These are phyloP conservation scores for Planoprotostelium fungivorum DNA, from an alignment of 78 protist species.

Conservation along the genomic window DNA sequence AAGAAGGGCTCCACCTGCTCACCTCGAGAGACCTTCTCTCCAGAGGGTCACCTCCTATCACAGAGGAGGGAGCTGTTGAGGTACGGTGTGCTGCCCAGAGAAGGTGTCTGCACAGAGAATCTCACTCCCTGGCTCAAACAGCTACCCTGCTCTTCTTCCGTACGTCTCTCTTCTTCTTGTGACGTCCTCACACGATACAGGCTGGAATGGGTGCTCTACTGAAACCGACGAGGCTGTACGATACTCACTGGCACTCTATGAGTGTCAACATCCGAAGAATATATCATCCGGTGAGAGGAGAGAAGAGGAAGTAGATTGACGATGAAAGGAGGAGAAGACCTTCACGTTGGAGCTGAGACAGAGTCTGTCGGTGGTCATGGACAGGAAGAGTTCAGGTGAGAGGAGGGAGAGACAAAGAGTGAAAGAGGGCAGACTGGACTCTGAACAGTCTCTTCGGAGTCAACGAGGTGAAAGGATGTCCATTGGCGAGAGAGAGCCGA, in stretches of 20 bases:
- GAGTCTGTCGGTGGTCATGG: too few species aligned
- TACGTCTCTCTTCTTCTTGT: neutral
- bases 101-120: slow-evolving; percentile 82
- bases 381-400: too few species aligned
- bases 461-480: neutral
- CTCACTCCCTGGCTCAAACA: slow-evolving; percentile 81
- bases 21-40: slow-evolving; percentile 43
- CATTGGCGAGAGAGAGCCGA: neutral
- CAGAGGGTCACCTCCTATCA: slow-evolving; percentile 20
- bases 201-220: slow-evolving; percentile 33
- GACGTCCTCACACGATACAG: slow-evolving; percentile 53
- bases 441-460: neutral
- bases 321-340: too few species aligned
- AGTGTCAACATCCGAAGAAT: slow-evolving; percentile 9
- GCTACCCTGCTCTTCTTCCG: slow-evolving; percentile 55
- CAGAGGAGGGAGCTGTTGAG: slow-evolving; percentile 28
- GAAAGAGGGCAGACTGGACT: too few species aligned
- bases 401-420: too few species aligned
- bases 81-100: slow-evolving; percentile 70
- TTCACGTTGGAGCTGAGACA: too few species aligned
- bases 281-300: neutral
- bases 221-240: slow-evolving; percentile 40
- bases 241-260: slow-evolving; percentile 46
- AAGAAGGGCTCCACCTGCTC: slow-evolving; percentile 49
- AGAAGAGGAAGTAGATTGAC: too few species aligned